phyloP scores from a whole-genome alignment of 345 rosid species.

The Diplotaxis tenuifolia region DNA sequence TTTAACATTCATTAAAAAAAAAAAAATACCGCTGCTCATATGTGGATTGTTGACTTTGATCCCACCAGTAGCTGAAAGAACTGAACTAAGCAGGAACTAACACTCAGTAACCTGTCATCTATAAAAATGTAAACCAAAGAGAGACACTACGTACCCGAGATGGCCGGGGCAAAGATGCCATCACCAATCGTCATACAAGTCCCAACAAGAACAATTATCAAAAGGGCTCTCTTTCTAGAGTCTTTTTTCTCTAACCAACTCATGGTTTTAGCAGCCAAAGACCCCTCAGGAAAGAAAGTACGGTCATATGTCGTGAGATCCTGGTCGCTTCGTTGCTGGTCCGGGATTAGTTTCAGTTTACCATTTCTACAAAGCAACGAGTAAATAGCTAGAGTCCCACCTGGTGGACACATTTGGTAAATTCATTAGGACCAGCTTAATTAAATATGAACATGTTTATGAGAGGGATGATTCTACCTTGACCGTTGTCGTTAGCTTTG shows the following conservation, averaged over 20 bases:
- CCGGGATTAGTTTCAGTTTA: conserved; percentile 80
- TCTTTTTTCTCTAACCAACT: conserved; percentile 67
- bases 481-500: conserved; percentile 74
- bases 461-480: conserved; percentile 42
- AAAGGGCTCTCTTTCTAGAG: conserved; percentile 64
- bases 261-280: conserved; percentile 84
- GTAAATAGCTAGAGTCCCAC: conserved; percentile 93
- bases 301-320: conserved; percentile 91
- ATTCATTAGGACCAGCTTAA: not conserved
- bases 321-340: conserved; percentile 89
- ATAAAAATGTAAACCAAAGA: not conserved
- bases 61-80: conserved; percentile 97
- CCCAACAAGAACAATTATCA: conserved; percentile 74
- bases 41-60: conserved; percentile 64
- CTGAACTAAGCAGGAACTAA: conserved; percentile 40
- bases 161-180: conserved; percentile 96
- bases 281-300: conserved; percentile 63
- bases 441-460: not conserved
- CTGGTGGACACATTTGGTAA: conserved; percentile 43
- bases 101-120: not conserved
- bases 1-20: no score
- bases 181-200: conserved; percentile 97
- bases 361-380: conserved; percentile 97
- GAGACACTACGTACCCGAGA: conserved; percentile 60
- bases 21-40: conserved; percentile 53